These are phyloP conservation scores for Cryptomeria japonica DNA, from an alignment of 75 land plant genomes.

Conservation along the genomic window DNA sequence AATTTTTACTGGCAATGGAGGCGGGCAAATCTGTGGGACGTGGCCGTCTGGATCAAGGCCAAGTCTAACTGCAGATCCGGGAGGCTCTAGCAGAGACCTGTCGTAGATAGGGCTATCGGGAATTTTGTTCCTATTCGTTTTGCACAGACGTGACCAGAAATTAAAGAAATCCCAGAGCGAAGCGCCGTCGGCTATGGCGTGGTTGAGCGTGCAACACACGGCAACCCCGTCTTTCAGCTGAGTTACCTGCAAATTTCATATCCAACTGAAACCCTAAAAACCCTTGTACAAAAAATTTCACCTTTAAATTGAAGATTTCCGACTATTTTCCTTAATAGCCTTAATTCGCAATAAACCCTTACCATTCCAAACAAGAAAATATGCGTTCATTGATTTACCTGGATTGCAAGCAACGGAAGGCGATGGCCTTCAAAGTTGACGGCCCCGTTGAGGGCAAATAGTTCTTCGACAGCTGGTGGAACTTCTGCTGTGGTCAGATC, in stretches of 20 bases:
- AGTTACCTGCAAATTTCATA: constrained; percentile 14
- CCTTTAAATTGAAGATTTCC: background rate
- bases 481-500: constrained; percentile 10
- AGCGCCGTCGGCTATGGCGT: constrained; percentile 20
- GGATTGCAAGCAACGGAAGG: constrained; percentile 20
- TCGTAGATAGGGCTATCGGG: constrained; percentile 14
- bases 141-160: constrained; percentile 47
- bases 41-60: background rate
- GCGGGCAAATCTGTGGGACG: background rate
- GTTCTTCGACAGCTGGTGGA: constrained; percentile 4
- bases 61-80: background rate
- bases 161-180: constrained; percentile 80
- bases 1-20: background rate
- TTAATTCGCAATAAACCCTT: background rate
- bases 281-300: too few species aligned
- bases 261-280: too few species aligned
- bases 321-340: background rate
- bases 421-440: background rate
- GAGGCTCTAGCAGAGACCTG: background rate
- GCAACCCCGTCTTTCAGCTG: constrained; percentile 42
- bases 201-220: constrained; percentile 50
- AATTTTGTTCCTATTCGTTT: background rate
- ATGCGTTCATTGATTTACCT: constrained; percentile 7
- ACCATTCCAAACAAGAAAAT: too few species aligned
- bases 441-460: constrained; percentile 5